Base-by-base conservation (phyloP, 192 early-diverging fungal species). In the Coemansia sp. region DNA sequence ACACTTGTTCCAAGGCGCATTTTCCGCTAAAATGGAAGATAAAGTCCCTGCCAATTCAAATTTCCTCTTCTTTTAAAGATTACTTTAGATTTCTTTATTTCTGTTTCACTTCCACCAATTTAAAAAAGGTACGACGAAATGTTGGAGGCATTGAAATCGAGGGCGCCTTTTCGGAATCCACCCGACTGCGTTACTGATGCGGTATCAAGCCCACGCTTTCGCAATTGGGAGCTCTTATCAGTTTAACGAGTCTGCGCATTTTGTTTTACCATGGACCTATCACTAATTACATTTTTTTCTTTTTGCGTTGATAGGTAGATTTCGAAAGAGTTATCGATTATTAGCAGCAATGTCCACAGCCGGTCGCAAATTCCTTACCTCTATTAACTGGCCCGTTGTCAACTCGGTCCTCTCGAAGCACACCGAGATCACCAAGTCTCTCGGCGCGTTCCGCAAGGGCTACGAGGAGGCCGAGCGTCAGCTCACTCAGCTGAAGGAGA, bases 381-480 rank as follows among this genome's bases (percentile, higher is more conserved):
- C 87, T 61, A 87, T 99, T 72, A 93, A 97, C 88, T 99, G 93
- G 92, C 76, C 90, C 63, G 90, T 90, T 69, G 76, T 99, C 72
- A 86, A 85, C 72, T 87, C 88, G 20, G 91, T 90, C 68, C 84
- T 96, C 33, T 80, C 84, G 5, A 85, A 91, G 76, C 89, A 90
- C 75, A 89, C 91, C 57, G 97, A 99, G 75, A 97, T 96, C 45
- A 88, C 91, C 62, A 89, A 87, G 57, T 83, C 92, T 30, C 75
- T 99, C 56, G 81, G 80, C 66, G 88, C 92, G 17, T 99, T 99
- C 92, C 94, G 96, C 71, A 92, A 96, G 74, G 90, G 95, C 74
- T 95, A 96, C 78, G 89, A 91, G 25, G 95, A 96, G 80, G 90
- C 95, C 51, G 87, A 86, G 68, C 91, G 94, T 75, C 78, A 88